Evolutionary conservation across 768 basidiomycete genomes (phyloP).

Genomic region (Hygrocybe coccinea): DNA sequence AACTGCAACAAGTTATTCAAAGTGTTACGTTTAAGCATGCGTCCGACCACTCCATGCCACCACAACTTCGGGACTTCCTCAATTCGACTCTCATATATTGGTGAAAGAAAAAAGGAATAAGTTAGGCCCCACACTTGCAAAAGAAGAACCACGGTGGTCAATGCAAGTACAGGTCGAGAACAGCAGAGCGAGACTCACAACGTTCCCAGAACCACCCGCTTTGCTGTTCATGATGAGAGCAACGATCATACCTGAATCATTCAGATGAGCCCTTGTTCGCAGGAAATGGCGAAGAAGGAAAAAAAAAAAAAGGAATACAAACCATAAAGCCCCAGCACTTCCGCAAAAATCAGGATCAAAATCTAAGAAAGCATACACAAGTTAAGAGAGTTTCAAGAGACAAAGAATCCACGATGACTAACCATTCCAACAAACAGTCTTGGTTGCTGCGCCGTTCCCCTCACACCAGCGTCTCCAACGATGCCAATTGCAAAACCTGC

Average conservation of each 20-base stretch:
- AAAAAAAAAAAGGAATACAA: too few relatives aligned
- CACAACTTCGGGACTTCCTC: too few relatives aligned
- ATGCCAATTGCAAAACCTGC: slow-evolving; percentile 98
- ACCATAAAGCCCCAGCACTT: slow-evolving; percentile 92
- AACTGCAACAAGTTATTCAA: too few relatives aligned
- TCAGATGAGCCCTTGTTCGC: slow-evolving; percentile 2
- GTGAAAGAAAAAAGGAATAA: too few relatives aligned
- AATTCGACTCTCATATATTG: too few relatives aligned
- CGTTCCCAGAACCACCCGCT: slow-evolving; percentile 27
- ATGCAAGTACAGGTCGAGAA: too few relatives aligned
- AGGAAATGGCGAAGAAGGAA: background rate
- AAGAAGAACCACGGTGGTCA: too few relatives aligned
- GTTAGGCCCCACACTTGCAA: too few relatives aligned
- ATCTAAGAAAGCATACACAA: slow-evolving; percentile 52
- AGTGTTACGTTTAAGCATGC: too few relatives aligned
- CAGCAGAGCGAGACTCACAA: background rate
- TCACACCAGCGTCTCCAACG: slow-evolving; percentile 97
- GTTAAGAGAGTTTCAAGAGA: slow-evolving; percentile 1
- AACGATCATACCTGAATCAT: slow-evolving; percentile 67
- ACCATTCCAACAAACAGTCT: slow-evolving; percentile 93
- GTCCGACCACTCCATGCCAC: too few relatives aligned
- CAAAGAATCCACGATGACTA: slow-evolving; percentile 16
- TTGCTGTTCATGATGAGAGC: slow-evolving; percentile 94
- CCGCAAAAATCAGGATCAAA: slow-evolving; percentile 95
- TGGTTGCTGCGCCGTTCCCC: slow-evolving; percentile 96